These are phyloP conservation scores for Bolboschoenoplectus hybrid DNA, from an alignment of 202 grass and related monocot species.

Conservation along the genomic window DNA sequence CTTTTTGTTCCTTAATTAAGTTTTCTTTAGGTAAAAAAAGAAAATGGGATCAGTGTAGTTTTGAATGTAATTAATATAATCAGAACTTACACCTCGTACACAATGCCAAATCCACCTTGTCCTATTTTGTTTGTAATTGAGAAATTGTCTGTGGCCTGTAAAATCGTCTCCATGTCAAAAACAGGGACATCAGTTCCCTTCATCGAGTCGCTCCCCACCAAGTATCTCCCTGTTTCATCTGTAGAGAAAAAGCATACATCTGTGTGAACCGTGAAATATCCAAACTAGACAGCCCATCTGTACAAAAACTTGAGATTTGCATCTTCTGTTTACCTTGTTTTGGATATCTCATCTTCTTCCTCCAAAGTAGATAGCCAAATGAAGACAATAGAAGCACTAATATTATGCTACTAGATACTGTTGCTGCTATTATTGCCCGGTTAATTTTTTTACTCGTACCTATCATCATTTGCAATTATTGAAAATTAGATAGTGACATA, in stretches of 20 bases:
- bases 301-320: not conserved
- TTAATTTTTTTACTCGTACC: not conserved
- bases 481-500: not conserved
- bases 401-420: conserved; percentile 31
- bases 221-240: not conserved
- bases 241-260: not conserved
- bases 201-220: not conserved
- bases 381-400: conserved; percentile 40
- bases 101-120: conserved; percentile 70
- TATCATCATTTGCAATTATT: not conserved
- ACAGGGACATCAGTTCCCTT: conserved; percentile 56
- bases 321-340: not conserved
- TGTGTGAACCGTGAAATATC: not conserved
- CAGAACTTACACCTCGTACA: conserved; percentile 61
- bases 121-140: conserved; percentile 61
- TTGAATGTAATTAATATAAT: not conserved
- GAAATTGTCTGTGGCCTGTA: conserved; percentile 53
- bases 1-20: not conserved
- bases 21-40: no score
- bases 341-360: conserved; percentile 18
- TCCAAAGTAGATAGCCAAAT: conserved; percentile 44
- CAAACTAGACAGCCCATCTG: not conserved
- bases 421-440: not conserved
- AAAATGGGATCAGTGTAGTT: no score
- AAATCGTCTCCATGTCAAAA: conserved; percentile 62